Evolutionary conservation across 1,139 yeast species (phyloP), one percentile per base, ranked within the genome.

Genomic region (Yamadazyma blattariae): DNA sequence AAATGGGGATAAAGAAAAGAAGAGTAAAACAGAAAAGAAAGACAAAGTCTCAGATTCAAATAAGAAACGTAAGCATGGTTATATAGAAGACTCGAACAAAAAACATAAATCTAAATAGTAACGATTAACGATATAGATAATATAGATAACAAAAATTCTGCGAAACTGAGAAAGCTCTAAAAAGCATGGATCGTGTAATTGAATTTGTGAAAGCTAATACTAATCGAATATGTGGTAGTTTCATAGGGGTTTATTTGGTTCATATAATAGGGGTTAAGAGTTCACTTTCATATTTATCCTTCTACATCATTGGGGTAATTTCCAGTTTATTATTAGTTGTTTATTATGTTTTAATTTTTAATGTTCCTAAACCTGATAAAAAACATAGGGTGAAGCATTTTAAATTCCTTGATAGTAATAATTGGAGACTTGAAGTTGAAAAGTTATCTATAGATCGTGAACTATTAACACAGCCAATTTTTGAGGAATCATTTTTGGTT

Each of bases 401-500:
- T 23, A 41, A 42, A 21, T 67, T 67, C 44, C 56, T 67, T 1
- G 40, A 43, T 15, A 27, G 36, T 7, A 41, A 42, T 0, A 46
- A 51, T 18, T 68, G 74, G 75, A 32, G 40, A 0, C 27, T 34
- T 0, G 61, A 61, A 36, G 11, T 49, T 0, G 32, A 27, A 1
- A 16, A 25, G 8, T 28, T 55, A 5, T 36, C 25, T 9, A 30
- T 35, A 2, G 40, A 38, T 19, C 21, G 27, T 10, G 37, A 40
- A 0, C 29, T 38, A 12, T 40, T 50, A 43, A 32, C 30, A 22
- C 31, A 34, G 11, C 67, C 74, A 1, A 56, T 76, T 3, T 65
- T 74, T 33, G 69, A 74, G 3, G 74, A 74, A 20, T 75, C 81
- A 16, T 70, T 74, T 41, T 51, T 73, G 3, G 64, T 82, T 11